Evolutionary conservation across 2,329 filamentous ascomycete species (phyloP).

Genomic region (Lasiodiplodia gonubiensis): DNA sequence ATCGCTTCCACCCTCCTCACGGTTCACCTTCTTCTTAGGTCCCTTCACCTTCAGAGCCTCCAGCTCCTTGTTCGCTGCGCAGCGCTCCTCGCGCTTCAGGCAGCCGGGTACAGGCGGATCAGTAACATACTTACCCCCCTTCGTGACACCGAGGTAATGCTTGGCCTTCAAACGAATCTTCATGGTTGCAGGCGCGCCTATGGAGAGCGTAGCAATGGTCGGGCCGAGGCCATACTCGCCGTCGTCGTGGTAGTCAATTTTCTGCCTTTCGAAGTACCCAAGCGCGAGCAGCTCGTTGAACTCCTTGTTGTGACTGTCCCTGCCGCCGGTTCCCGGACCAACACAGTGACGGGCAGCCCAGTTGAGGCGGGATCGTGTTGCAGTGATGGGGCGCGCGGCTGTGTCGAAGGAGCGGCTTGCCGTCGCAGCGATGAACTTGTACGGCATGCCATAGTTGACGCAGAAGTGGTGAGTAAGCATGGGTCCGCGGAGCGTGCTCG

Average conservation of each 20-base stretch:
- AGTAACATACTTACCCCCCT: constrained; percentile 42
- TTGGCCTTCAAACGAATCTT: constrained; percentile 61
- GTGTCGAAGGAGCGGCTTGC: constrained; percentile 36
- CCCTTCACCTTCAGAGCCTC: constrained; percentile 32
- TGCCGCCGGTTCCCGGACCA: constrained; percentile 32
- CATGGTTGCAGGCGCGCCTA: constrained; percentile 66
- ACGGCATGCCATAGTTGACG: constrained; percentile 66
- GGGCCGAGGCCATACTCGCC: constrained; percentile 68
- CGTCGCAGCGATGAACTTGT: constrained; percentile 68
- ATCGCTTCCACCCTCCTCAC: too few species aligned
- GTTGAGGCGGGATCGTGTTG: constrained; percentile 58
- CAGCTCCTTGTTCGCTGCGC: constrained; percentile 40
- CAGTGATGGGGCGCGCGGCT: constrained; percentile 52
- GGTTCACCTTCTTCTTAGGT: too few species aligned
- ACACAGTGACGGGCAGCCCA: constrained; percentile 60
- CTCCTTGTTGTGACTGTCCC: constrained; percentile 31
- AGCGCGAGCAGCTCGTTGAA: constrained; percentile 70
- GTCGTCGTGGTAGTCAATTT: constrained; percentile 69
- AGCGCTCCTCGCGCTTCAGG: constrained; percentile 43
- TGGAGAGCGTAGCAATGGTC: constrained; percentile 65
- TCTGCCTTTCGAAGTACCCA: constrained; percentile 66
- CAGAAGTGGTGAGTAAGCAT: constrained; percentile 59
- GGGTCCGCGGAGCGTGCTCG: constrained; percentile 46
- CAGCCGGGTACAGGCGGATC: constrained; percentile 40
- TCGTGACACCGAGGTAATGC: constrained; percentile 49